These are phyloP conservation scores for Geotrichum candidum DNA, from an alignment of 1,139 yeast species.

Conservation along the genomic window DNA sequence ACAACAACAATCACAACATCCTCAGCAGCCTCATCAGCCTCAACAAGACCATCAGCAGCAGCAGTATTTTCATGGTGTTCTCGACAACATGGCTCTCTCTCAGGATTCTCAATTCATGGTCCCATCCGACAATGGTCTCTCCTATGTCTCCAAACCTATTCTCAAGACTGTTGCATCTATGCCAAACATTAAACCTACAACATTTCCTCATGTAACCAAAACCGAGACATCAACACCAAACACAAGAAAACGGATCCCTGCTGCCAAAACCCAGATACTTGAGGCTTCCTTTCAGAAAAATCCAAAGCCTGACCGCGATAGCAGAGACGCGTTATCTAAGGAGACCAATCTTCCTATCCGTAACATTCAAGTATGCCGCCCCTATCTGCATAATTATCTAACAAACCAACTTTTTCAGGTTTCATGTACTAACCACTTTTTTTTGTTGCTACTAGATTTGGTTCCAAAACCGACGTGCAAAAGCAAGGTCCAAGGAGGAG, in stretches of 20 bases:
- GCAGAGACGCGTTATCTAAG: conserved; percentile 26
- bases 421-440: neutral
- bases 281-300: conserved; percentile 28
- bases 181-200: conserved; percentile 9
- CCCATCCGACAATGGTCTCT: neutral
- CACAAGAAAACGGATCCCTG: conserved; percentile 28
- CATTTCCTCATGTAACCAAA: neutral
- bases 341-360: conserved; percentile 29
- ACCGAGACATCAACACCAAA: conserved; percentile 8
- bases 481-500: conserved; percentile 25
- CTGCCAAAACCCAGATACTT: conserved; percentile 27
- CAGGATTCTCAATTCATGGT: neutral
- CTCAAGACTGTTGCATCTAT: conserved; percentile 10
- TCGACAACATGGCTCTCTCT: neutral
- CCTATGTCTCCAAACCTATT: neutral
- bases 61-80: neutral
- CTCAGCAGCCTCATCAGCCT: neutral
- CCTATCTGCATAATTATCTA: neutral
- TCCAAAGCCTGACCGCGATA: conserved; percentile 31
- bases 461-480: conserved; percentile 34
- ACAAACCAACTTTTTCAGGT: neutral
- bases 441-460: conserved; percentile 22
- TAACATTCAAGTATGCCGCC: conserved; percentile 25
- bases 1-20: neutral
- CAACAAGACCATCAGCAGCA: neutral